Base-by-base conservation (phyloP, 2,329 filamentous ascomycete species). In the Penicillium sp. region DNA sequence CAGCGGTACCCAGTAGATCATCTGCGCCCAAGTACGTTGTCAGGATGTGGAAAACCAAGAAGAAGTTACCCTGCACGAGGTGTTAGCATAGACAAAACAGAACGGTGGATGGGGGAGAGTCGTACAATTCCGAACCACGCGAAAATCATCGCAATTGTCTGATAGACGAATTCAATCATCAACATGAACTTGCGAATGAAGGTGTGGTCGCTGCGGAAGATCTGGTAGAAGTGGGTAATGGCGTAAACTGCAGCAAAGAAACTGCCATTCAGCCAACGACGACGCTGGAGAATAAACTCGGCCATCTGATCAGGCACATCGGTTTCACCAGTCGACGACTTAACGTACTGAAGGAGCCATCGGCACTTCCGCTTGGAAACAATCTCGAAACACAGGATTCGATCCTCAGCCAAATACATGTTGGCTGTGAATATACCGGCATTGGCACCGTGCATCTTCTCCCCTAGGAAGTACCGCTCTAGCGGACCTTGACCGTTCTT, bases 201-300 rank as follows among this genome's bases (percentile, higher is more conserved):
- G 27, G 89, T 93, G 74, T 99, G 94, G 67, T 92, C 88, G 60
- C 91, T 96, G 56, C 94, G 86, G 83, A 93, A 96, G 72, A 99
- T 91, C 69, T 97, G 89, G 76, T 96, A 93, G 73, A 96, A 96
- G 75, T 99, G 94, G 32, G 90, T 89, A 62, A 97, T 86, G 51
- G 94, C 89, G 72, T 99, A 99, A 55, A 99, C 87, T 56, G 94
- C 92, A 48, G 94, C 94, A 74, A 99, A 99, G 83, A 99, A 99
- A 68, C 89, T 94, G 61, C 94, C 94, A 77, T 99, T 99, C 62
- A 99, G 77, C 94, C 94, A 99, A 76, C 94, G 88, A 79, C 94
- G 87, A 73, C 94, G 88, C 77, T 99, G 94, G 47, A 97, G 81
- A 69, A 99, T 94, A 72, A 99, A 87, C 68, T 99, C 94, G 23